Evolutionary conservation across 306 rosid species (phyloP), one percentile per base, ranked within the genome.

Genomic region (Malus fusca): DNA sequence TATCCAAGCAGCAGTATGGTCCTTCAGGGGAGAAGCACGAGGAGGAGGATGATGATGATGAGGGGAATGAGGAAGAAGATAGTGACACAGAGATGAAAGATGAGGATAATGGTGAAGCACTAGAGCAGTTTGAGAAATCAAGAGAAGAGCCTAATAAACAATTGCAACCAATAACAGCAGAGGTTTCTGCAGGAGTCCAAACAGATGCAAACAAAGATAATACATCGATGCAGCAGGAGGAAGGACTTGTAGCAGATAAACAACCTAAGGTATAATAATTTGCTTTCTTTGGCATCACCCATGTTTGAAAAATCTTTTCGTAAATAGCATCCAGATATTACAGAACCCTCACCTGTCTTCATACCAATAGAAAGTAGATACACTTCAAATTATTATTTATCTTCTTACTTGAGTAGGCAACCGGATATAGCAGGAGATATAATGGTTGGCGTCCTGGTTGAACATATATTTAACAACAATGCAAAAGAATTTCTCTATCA

Each of bases 31-130:
- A 87, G 79, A 85, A 83, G 82, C 87, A 81, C 3, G 89, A 68
- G 13, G 82, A 76, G 56, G 83, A 51, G 23, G 88, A 75, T 13
- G 86, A 72, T 28, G 83, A 78, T 31, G 86, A 85, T 3, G 87
- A 77, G 44, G 93, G 82, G 56, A 91, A 90, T 13, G 85, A 87
- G 8, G 86, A 82, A 72, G 91, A 86, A 77, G 92, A 85, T 63
- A 86, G 74, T 81, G 97, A 85, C 67, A 80, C 61, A 40, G 88
- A 81, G 80, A 79, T 62, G 79, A 88, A 79, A 60, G 87, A 73
- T 73, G 82, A 78, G 61, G 86, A 79, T 17, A 82, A 76, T 55
- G 80, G 73, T 69, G 91, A 84, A 62, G 80, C 78, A 51, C 73
- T 53, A 15, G 89, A 88, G 74, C 87, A 81, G 80, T 61, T 63